phyloP scores from a whole-genome alignment of 306 rosid species.

The Elaeagnus macrophylla region DNA sequence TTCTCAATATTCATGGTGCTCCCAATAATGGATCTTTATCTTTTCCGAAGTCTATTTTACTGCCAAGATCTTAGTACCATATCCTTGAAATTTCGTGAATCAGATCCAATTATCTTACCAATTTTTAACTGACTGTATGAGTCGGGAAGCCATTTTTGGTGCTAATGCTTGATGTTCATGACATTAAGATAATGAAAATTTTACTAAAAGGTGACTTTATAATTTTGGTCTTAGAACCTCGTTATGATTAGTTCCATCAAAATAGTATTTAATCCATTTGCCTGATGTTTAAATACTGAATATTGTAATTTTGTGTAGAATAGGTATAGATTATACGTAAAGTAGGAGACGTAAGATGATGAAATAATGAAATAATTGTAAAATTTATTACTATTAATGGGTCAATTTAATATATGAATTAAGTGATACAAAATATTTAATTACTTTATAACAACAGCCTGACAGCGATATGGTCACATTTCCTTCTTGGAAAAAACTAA shows the following conservation, averaged over 20 bases:
- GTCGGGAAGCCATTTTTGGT: background rate
- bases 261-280: background rate
- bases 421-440: too few relatives aligned
- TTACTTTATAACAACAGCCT: too few relatives aligned
- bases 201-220: conserved; percentile 6
- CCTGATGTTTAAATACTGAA: too few relatives aligned
- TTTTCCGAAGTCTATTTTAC: conserved; percentile 56
- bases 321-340: too few relatives aligned
- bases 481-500: too few relatives aligned
- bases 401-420: too few relatives aligned
- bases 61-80: conserved; percentile 32
- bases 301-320: too few relatives aligned
- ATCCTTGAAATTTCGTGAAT: background rate
- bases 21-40: conserved; percentile 74
- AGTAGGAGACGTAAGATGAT: too few relatives aligned
- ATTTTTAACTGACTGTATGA: too few relatives aligned
- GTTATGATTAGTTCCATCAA: background rate
- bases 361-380: too few relatives aligned
- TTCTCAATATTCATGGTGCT: conserved; percentile 72
- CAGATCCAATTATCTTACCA: conserved; percentile 3
- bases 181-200: background rate
- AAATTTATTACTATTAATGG: too few relatives aligned
- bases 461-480: too few relatives aligned
- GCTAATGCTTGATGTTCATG: background rate
- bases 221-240: conserved; percentile 4